These are phyloP conservation scores for Nicotiana undulata DNA, from an alignment of 257 asterid genomes.

Conservation along the genomic window DNA sequence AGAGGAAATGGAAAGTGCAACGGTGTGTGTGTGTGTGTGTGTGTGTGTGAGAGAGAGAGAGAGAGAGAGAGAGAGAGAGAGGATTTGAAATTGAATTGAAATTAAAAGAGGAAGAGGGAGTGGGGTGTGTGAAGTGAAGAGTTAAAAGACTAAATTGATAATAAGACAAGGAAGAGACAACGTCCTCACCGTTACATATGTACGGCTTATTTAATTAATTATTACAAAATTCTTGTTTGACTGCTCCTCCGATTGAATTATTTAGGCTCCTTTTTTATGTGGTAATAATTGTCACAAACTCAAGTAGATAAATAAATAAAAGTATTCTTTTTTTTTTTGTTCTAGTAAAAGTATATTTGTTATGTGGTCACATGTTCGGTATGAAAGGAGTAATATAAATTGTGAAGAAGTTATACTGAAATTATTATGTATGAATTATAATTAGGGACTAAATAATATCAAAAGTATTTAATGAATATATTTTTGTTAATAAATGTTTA, in stretches of 20 bases:
- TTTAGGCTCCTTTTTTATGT: not conserved
- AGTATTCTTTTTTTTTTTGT: too few relatives aligned
- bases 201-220: not conserved
- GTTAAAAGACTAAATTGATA: not conserved
- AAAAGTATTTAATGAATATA: too few relatives aligned
- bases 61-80: not conserved
- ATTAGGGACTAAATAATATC: too few relatives aligned
- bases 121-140: not conserved
- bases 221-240: not conserved
- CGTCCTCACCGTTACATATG: constrained; percentile 10
- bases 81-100: constrained; percentile 13
- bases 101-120: not conserved
- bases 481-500: too few relatives aligned
- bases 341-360: too few relatives aligned
- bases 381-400: too few relatives aligned
- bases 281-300: too few relatives aligned
- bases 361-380: too few relatives aligned
- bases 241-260: not conserved
- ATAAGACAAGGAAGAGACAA: not conserved
- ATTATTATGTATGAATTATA: too few relatives aligned
- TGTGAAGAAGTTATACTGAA: too few relatives aligned
- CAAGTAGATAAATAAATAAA: too few relatives aligned
- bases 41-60: not conserved
- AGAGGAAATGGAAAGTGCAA: not conserved
- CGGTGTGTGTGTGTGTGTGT: not conserved